A percentile compares a stretch with the other conserved stretches of the same genome.
These are phyloP conservation scores for Boletus patriciae DNA, from an alignment of 768 basidiomycete genomes.

Conservation along the genomic window DNA sequence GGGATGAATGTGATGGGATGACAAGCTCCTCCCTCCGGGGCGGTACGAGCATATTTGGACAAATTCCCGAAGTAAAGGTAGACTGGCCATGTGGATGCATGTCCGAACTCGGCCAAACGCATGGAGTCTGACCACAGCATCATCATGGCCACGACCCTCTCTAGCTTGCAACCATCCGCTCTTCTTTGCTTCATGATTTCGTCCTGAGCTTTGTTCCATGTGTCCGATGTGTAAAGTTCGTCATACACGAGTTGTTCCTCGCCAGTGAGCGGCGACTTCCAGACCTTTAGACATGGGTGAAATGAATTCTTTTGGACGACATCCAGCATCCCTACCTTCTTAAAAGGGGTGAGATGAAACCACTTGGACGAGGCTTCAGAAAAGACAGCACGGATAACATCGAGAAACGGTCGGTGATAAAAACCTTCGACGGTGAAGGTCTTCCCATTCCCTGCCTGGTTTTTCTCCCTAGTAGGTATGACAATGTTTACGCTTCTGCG, in stretches of 20 bases:
- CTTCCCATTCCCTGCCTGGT: conserved; percentile 4
- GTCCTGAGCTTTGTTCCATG: background rate
- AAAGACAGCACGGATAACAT: conserved; percentile 11
- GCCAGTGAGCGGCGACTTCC: background rate
- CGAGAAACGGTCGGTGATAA: conserved; percentile 19
- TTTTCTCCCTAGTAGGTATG: background rate
- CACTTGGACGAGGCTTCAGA: background rate
- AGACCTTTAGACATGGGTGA: background rate
- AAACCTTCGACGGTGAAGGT: conserved; percentile 31
- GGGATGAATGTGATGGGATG: too few species aligned
- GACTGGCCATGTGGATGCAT: too few species aligned
- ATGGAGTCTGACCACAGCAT: too few species aligned
- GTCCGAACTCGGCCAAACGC: too few species aligned
- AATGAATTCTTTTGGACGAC: background rate
- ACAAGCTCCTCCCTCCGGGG: too few species aligned
- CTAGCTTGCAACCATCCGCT: background rate
- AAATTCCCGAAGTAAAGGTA: too few species aligned
- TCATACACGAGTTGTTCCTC: background rate
- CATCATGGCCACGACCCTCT: background rate
- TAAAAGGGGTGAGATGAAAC: conserved; percentile 29
- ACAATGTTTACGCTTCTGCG: background rate
- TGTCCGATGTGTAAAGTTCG: background rate
- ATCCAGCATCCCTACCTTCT: conserved; percentile 6
- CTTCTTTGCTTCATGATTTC: background rate
- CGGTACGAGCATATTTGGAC: too few species aligned